Evolutionary conservation across 106 monocot species (phyloP), one percentile per base, ranked within the genome.

Genomic region (Iris macrosiphon): DNA sequence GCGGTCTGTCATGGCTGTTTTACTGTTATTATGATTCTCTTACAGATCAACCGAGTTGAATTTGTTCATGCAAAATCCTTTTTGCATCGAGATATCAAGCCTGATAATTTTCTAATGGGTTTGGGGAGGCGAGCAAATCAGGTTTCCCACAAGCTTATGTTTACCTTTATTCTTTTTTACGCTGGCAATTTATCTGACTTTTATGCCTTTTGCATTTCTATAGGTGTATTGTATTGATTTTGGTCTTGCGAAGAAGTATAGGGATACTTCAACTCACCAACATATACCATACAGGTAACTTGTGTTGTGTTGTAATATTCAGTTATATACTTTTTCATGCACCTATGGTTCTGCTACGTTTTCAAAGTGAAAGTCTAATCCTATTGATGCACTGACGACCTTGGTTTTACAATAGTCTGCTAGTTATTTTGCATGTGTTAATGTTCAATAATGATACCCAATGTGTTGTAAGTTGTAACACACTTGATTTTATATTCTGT

Each of bases 201-300:
- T 35, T 35, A 35, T 35, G 34, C n/a, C n/a, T 35, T 35, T 10
- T 35, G 34, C 7, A 35, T 59, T 65, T 42, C 13, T 40, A 5
- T 61, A 85, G 84, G 84, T 85, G 10, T 85, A 79, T 32, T 49
- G 79, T 32, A 85, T 85, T 62, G 85, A 85, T 57, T 85, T 85
- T 76, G 85, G 85, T 12, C 72, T 85, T 44, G 85, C 85, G 0
- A 85, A 85, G 64, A 85, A 85, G 58, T 85, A 85, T 40, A 75
- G 79, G 38, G 85, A 85, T 49, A 64, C 75, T 40, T 75, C 79
- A 37, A 79, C 75, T 40, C 85, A 85, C 49, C 78, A 78, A 18
- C 85, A 85, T 37, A 85, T 85, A 52, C 75, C 85, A 13, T 85
- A 85, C 41, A 79, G 74, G 83, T 75, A 74, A 62, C 19, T 42